These are phyloP conservation scores for Coniochaeta sp. DNA, from an alignment of 2,329 filamentous ascomycete species.

Conservation along the genomic window DNA sequence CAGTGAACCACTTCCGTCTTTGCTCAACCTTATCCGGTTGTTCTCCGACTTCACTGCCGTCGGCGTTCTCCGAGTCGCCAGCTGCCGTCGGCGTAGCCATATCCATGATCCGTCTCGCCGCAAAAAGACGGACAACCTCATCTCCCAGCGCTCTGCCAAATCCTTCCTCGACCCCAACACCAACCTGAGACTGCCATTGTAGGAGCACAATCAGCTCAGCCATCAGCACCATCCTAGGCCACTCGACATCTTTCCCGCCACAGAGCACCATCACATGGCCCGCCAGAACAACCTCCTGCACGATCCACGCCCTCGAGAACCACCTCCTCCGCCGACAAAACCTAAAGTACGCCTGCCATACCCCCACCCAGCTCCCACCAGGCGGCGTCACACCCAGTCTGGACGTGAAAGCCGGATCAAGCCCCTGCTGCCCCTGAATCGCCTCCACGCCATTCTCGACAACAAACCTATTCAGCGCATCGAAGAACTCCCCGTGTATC, in stretches of 20 bases:
- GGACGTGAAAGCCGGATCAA: conserved; percentile 2
- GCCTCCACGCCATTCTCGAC: not conserved
- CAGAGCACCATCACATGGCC: not conserved
- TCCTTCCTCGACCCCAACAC: not conserved
- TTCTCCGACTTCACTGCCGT: not conserved
- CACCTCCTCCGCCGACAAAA: conserved; percentile 1
- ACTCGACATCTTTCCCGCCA: not conserved
- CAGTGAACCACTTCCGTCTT: not conserved
- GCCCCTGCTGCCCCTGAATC: not conserved
- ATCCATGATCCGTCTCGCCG: not conserved
- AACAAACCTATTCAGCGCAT: not conserved
- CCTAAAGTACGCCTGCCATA: not conserved
- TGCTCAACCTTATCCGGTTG: not conserved
- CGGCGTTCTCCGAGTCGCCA: not conserved
- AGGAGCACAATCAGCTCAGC: not conserved
- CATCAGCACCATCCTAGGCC: not conserved
- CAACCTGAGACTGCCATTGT: not conserved
- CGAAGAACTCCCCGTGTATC: not conserved
- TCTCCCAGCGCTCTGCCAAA: conserved; percentile 4
- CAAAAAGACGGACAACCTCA: not conserved
- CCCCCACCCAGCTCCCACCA: not conserved
- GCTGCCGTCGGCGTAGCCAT: not conserved
- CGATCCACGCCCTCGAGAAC: conserved; percentile 4
- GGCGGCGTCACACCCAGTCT: not conserved
- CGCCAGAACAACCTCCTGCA: conserved; percentile 3